phyloP scores from a whole-genome alignment of 176 grass and related monocot species.

The Triticum turgidum region DNA sequence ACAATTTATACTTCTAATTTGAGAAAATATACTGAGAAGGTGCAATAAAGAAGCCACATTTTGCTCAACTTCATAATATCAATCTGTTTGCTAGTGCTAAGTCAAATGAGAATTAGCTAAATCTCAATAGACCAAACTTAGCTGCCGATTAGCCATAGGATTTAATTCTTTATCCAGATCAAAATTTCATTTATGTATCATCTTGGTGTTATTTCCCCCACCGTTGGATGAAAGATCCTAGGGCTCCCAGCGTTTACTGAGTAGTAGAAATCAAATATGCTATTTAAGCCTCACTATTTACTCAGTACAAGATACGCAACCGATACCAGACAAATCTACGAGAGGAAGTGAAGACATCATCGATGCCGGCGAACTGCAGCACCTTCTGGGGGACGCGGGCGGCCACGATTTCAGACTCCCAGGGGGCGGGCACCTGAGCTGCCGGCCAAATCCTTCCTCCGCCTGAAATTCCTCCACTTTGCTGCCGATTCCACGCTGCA shows the following conservation, averaged over 20 bases:
- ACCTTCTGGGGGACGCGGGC: no score
- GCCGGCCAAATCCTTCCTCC: no score
- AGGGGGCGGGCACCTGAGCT: no score
- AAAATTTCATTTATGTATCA: not conserved
- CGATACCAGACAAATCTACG: not conserved
- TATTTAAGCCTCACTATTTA: not conserved
- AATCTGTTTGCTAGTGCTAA: not conserved
- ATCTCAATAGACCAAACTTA: not conserved
- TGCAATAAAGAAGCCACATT: not conserved
- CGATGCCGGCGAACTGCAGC: no score
- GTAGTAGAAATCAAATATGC: not conserved
- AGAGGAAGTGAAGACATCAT: no score
- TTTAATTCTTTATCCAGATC: not conserved
- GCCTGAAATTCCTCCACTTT: no score
- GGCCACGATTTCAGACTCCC: no score
- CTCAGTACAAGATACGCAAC: not conserved
- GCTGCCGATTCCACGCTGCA: no score
- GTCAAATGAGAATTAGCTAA: not conserved
- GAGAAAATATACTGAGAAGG: not conserved
- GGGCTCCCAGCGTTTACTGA: not conserved
- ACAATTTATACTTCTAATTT: constrained; percentile 6
- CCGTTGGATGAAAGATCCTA: not conserved
- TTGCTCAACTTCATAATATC: not conserved
- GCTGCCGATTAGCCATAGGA: not conserved
- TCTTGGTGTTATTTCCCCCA: not conserved